Evolutionary conservation across 176 grass and related monocot species (phyloP), one percentile per base, ranked within the genome.

Genomic region (Juncus effusus): DNA sequence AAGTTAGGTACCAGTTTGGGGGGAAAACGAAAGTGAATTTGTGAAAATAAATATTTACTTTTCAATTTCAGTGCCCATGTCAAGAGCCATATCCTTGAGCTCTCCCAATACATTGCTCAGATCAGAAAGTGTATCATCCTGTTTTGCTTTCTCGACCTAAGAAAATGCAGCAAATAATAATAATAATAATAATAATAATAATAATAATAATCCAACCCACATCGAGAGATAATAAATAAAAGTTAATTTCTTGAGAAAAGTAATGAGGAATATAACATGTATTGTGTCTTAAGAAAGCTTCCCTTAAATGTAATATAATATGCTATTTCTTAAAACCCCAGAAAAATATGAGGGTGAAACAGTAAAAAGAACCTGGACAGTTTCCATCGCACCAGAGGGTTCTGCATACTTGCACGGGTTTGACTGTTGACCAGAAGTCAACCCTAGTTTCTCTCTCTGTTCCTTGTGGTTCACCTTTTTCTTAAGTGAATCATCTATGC

Each of bases 51-150:
- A 57, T 45, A 72, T 72, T 72, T 81, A 92, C 89, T 74, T 85
- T 36, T 82, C 81, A 69, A 92, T 78, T 74, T 92, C 89, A 62
- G 71, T 77, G 62, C 89, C 81, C 89, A 92, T 92, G 73, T 88
- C 89, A 8, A 92, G 72, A 45, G 84, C 81, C 71, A 92, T 92
- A 60, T 63, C 81, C 81, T 92, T 88, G 15, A 92, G 72, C 39
- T 82, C 59, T 63, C 78, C 84, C 75, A 92, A 54, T 11, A 84
- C 81, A 70, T 79, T 76, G 56, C 78, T 88, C 45, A 92, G 64
- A 73, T 85, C 89, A 16, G 81, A 70, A 62, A 92, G 81, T 5
- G 61, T 76, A 60, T 92, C 89, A 74, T 92, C 89, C 71, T 92
- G 84, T 72, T 87, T 87, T 62, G 40, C 12, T 76, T 82, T 85